phyloP scores from a whole-genome alignment of 768 basidiomycete species.

The Lactifluus rugatus region DNA sequence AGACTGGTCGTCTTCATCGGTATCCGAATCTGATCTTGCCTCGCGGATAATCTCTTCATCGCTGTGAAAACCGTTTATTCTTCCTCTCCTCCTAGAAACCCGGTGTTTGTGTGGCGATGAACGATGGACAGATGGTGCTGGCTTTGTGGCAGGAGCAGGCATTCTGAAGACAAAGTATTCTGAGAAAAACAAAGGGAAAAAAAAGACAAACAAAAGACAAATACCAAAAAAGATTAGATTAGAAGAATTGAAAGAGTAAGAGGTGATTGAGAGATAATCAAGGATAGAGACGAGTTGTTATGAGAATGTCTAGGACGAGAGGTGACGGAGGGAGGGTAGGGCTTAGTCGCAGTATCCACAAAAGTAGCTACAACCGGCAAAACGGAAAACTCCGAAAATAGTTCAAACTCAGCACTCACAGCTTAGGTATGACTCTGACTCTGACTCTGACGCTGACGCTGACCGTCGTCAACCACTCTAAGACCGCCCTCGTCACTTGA shows the following conservation, averaged over 20 bases:
- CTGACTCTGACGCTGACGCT: not conserved
- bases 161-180: constrained; percentile 11
- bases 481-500: not conserved
- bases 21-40: constrained; percentile 59
- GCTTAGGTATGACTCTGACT: not conserved
- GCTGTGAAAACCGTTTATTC: constrained; percentile 48
- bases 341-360: no score
- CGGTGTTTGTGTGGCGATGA: constrained; percentile 29
- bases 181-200: no score
- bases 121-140: constrained; percentile 4
- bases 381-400: no score
- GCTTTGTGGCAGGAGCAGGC: constrained; percentile 14
- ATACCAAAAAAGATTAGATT: not conserved
- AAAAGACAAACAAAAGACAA: not conserved
- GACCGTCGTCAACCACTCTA: constrained; percentile 1
- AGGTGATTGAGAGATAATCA: no score
- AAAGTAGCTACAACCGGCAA: no score
- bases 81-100: constrained; percentile 51
- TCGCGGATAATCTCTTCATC: constrained; percentile 75
- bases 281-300: no score
- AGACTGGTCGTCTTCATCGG: constrained; percentile 45
- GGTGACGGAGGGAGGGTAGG: no score
- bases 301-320: no score
- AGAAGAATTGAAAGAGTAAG: not conserved
- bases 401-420: constrained; percentile 8